phyloP scores from a whole-genome alignment of 2,329 filamentous ascomycete genomes.

The Botrytis cinerea region DNA sequence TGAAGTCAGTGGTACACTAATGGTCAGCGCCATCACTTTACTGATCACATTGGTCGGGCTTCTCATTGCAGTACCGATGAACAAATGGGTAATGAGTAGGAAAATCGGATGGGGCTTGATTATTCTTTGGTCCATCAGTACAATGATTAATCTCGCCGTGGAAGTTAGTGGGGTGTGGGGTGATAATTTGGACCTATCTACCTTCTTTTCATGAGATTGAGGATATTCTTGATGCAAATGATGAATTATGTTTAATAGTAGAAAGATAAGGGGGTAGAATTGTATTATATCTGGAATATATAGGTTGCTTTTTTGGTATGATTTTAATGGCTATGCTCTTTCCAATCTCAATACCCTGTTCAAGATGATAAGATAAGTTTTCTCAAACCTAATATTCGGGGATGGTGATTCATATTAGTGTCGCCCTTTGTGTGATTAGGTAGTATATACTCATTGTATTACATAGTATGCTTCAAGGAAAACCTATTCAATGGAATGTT shows the following conservation, averaged over 20 bases:
- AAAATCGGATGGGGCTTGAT: conserved; percentile 82
- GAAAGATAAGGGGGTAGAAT: background rate
- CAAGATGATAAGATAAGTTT: background rate
- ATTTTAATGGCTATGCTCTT: background rate
- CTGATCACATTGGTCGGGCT: conserved; percentile 77
- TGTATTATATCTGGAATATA: background rate
- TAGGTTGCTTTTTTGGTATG: background rate
- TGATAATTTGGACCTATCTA: conserved; percentile 15
- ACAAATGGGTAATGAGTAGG: conserved; percentile 81
- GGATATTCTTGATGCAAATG: background rate
- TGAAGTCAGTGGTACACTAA: conserved; percentile 78
- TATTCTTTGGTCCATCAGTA: conserved; percentile 77
- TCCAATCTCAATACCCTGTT: background rate
- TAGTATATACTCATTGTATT: background rate
- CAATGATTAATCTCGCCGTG: conserved; percentile 75
- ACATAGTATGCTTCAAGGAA: background rate
- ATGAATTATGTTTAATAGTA: background rate
- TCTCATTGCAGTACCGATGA: conserved; percentile 78
- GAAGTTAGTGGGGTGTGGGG: conserved; percentile 62
- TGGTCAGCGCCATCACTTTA: conserved; percentile 83
- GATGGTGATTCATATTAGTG: background rate
- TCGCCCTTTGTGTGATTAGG: background rate
- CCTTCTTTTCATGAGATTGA: background rate
- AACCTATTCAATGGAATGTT: background rate
- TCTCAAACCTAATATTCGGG: background rate